Evolutionary conservation across 1,284 basidiomycete species (phyloP), one percentile per base, ranked within the genome.

Genomic region (Fistulinella staudtii): DNA sequence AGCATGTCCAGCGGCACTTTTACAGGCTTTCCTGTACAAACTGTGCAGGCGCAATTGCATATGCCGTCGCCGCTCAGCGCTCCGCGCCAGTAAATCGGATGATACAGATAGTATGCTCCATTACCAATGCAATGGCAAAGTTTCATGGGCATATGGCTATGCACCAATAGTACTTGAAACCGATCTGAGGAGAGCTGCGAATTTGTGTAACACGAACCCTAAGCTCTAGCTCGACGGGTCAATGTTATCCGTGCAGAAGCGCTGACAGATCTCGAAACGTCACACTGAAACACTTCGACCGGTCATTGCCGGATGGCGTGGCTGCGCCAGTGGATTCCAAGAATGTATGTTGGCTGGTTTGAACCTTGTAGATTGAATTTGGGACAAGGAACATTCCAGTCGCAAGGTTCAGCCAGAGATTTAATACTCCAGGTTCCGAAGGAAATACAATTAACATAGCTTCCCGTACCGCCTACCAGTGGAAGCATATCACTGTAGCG

Each of bases 1-100:
- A n/a, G 22, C 20, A 24, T 6, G 36, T 34, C 17, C 21, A 13
- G 5, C 39, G 53, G 53, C 15, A 36, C 27, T 30, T 46, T 38
- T 50, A 40, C 25, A 29, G 25, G 5, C 17, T 11, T 11, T 41
- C 17, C 20, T 35, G 11, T 9, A 25, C n/a, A 18, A 43, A 13
- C 6, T 10, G 25, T 27, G 11, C 24, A 25, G 11, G 11, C n/a
- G n/a, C n/a, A n/a, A n/a, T n/a, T n/a, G n/a, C n/a, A n/a, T n/a
- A n/a, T n/a, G n/a, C n/a, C n/a, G n/a, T n/a, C n/a, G n/a, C n/a
- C n/a, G n/a, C n/a, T n/a, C n/a, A n/a, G n/a, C n/a, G n/a, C n/a
- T n/a, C n/a, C n/a, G n/a, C n/a, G n/a, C n/a, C n/a, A n/a, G n/a
- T n/a, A n/a, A n/a, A n/a, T n/a, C n/a, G 4, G 13, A 8, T 8